phyloP scores from a whole-genome alignment of 2,329 filamentous ascomycete species.

The Cordyceps militaris region DNA sequence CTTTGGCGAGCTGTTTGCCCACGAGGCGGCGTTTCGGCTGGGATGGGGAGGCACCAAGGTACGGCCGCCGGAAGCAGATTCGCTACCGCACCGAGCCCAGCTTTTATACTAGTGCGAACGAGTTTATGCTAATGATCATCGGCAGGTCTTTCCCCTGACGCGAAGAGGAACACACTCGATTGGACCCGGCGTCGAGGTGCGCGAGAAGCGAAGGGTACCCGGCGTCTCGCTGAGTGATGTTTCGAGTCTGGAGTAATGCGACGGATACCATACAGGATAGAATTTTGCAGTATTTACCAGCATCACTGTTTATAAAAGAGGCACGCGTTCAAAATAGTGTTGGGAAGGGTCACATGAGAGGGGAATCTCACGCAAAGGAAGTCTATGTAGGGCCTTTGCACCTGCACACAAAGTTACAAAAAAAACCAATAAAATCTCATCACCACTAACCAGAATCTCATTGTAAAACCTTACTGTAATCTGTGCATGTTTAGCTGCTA shows the following conservation, averaged over 20 bases:
- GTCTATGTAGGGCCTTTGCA: background rate
- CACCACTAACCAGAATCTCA: background rate
- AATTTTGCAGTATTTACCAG: background rate
- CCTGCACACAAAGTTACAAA: background rate
- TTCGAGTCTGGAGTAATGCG: constrained; percentile 46
- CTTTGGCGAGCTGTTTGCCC: constrained; percentile 93
- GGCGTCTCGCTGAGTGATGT: constrained; percentile 50
- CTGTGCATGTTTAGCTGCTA: background rate
- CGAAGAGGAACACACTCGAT: constrained; percentile 59
- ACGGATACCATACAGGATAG: background rate
- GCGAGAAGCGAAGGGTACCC: constrained; percentile 51
- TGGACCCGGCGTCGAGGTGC: constrained; percentile 77
- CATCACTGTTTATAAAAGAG: constrained; percentile 1
- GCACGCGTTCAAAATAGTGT: background rate
- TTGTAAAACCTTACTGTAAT: background rate
- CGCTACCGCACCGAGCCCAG: no score
- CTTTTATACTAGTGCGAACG: no score
- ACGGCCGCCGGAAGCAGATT: constrained; percentile 26
- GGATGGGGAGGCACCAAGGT: constrained; percentile 96
- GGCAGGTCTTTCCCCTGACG: constrained; percentile 49
- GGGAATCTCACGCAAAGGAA: background rate
- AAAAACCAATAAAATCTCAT: background rate
- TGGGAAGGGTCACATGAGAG: background rate
- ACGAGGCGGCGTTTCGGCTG: constrained; percentile 86
- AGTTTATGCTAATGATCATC: background rate